Evolutionary conservation across 208 protist species (phyloP).

Genomic region (Leptomonas pyrrhocoris): DNA sequence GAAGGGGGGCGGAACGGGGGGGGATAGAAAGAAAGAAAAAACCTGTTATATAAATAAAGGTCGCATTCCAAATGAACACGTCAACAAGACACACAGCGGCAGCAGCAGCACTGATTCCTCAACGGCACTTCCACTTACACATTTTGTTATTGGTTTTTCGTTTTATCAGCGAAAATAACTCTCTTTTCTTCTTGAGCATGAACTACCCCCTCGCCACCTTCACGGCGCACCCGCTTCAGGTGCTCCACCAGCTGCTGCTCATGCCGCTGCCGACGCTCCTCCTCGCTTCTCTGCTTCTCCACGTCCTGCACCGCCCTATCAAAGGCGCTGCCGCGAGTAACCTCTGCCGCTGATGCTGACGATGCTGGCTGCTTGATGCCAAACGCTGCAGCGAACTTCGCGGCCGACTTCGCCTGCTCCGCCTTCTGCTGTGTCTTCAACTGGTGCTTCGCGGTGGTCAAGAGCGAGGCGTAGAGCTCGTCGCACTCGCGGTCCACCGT

Average conservation of each 20-base stretch:
- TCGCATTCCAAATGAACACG: no score
- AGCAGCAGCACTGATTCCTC: not conserved
- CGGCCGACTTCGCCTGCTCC: slow-evolving; percentile 62
- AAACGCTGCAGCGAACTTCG: slow-evolving; percentile 79
- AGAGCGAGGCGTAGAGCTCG: slow-evolving; percentile 55
- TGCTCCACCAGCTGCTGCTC: slow-evolving; percentile 77
- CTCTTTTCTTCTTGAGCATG: not conserved
- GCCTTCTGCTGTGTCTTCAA: slow-evolving; percentile 35
- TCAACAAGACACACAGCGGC: no score
- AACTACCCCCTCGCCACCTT: slow-evolving; percentile 10
- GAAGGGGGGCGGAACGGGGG: no score
- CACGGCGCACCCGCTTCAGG: slow-evolving; percentile 66
- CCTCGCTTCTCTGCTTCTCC: slow-evolving; percentile 43
- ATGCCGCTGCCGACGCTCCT: slow-evolving; percentile 42
- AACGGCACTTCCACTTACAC: not conserved
- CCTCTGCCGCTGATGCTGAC: not conserved
- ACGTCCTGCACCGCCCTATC: slow-evolving; percentile 60
- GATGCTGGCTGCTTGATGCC: slow-evolving; percentile 35
- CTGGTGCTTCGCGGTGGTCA: slow-evolving; percentile 39
- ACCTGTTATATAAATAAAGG: no score
- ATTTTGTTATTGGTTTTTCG: no score
- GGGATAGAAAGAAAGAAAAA: no score
- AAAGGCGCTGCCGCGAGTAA: slow-evolving; percentile 42
- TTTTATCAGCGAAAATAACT: no score
- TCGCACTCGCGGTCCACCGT: slow-evolving; percentile 69